These are phyloP conservation scores for Ascomycota sp. DNA, from an alignment of 2,329 filamentous ascomycete genomes.

Conservation along the genomic window DNA sequence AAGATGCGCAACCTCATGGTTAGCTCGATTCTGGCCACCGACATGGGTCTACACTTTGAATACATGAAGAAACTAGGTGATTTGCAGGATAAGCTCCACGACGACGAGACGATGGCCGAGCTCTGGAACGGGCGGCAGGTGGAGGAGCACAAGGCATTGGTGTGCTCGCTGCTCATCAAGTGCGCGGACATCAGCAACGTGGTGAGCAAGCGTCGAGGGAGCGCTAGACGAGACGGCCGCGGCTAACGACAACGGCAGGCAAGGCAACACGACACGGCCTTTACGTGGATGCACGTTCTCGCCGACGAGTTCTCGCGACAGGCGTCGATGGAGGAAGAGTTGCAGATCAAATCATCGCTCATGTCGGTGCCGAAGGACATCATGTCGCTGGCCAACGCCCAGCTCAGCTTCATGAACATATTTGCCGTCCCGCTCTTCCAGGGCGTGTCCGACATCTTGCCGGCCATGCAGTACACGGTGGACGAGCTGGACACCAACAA, in stretches of 20 bases:
- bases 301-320: constrained; percentile 91
- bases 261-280: constrained; percentile 60
- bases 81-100: constrained; percentile 56
- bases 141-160: constrained; percentile 57
- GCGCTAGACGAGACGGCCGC: neutral
- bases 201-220: too few species aligned
- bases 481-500: constrained; percentile 66
- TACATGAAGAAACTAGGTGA: constrained; percentile 83
- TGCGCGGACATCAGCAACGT: constrained; percentile 98
- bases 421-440: constrained; percentile 87
- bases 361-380: constrained; percentile 72
- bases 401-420: constrained; percentile 91
- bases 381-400: constrained; percentile 64
- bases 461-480: constrained; percentile 65
- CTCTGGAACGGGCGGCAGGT: constrained; percentile 59
- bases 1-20: constrained; percentile 83
- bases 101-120: constrained; percentile 43
- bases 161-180: constrained; percentile 89
- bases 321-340: constrained; percentile 72
- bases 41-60: constrained; percentile 93
- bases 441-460: constrained; percentile 68
- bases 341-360: constrained; percentile 72
- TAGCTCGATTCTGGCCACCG: constrained; percentile 89
- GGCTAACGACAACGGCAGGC: constrained; percentile 30
- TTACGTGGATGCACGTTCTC: constrained; percentile 82